Evolutionary conservation across 306 rosid genomes (phyloP).

Genomic region (Mucuna pruriens): DNA sequence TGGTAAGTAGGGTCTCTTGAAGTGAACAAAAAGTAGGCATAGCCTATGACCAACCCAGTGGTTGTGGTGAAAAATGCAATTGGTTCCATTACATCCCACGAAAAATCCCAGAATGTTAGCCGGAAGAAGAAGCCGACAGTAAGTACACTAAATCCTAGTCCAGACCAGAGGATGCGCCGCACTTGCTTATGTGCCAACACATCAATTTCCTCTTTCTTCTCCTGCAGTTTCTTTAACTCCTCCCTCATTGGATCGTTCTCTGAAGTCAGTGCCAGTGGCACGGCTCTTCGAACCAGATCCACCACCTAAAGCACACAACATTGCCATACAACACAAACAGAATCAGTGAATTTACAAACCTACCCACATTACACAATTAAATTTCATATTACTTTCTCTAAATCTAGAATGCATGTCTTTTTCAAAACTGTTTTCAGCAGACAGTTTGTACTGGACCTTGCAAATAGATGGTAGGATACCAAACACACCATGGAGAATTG

Average conservation of each 20-base stretch:
- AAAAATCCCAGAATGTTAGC: conserved; percentile 96
- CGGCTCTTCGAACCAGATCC: conserved; percentile 78
- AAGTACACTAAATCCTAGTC: conserved; percentile 53
- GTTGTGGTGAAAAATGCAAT: conserved; percentile 84
- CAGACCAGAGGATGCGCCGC: conserved; percentile 79
- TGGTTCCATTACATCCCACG: conserved; percentile 99
- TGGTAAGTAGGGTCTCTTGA: conserved; percentile 95
- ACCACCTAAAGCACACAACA: conserved; percentile 63
- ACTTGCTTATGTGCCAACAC: conserved; percentile 79
- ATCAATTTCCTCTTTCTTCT: conserved; percentile 84
- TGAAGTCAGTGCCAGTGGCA: conserved; percentile 72
- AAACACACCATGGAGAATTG: background rate
- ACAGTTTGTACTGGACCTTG: background rate
- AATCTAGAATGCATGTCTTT: background rate
- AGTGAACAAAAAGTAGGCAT: conserved; percentile 86
- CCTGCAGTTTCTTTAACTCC: conserved; percentile 71
- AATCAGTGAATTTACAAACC: conserved; percentile 28
- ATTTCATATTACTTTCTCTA: conserved; percentile 11
- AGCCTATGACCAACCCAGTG: conserved; percentile 75
- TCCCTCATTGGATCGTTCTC: conserved; percentile 71
- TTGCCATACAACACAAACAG: conserved; percentile 18
- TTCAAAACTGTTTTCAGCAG: background rate
- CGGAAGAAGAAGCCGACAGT: conserved; percentile 84
- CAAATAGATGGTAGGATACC: background rate
- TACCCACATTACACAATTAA: conserved; percentile 8